Evolutionary conservation across 1,139 yeast species (phyloP), one percentile per base, ranked within the genome.

Genomic region (Hyphopichia khmerensis): DNA sequence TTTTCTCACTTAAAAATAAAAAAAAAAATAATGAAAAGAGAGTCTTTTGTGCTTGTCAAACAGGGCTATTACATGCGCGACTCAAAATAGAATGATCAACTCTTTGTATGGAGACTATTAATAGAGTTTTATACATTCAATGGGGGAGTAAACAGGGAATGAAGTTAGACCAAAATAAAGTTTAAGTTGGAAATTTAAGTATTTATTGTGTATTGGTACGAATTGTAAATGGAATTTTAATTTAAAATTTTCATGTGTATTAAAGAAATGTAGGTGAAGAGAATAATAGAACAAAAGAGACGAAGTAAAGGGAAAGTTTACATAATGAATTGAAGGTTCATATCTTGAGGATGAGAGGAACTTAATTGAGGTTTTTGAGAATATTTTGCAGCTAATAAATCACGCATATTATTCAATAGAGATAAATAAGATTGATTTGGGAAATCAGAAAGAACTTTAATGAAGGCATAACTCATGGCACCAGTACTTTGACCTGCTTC

Each of bases 391-490:
- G 71, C 63, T 70, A 91, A 74, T 42, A 84, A 79, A 19, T 72
- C 63, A 61, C 98, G 78, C 84, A 89, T 85, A 52, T 84, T 83
- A 64, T 89, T 89, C 62, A 91, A 73, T 53, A 91, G 72, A 13
- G 91, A 79, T 53, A 89, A 62, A 60, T 86, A 91, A 26, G 86
- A 75, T 67, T 90, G 96, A 53, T 81, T 76, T 4, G 91, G 87
- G 56, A 80, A 77, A 44, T 75, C 73, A 30, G 73, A 61, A 71
- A 91, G 69, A 19, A 87, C 95, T 48, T 78, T 75, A 46, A 89
- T 79, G 57, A 91, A 90, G 1, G 97, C 87, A 75, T 85, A 89
- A 40, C 96, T 86, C 96, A 91, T 88, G 18, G 98, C 98, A 45
- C 98, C 98, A 0, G 96, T 89, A 35, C 87, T 82, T 35, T 67